These are phyloP conservation scores for Penicillium tannophilum DNA, from an alignment of 495 filamentous ascomycete genomes.

Conservation along the genomic window DNA sequence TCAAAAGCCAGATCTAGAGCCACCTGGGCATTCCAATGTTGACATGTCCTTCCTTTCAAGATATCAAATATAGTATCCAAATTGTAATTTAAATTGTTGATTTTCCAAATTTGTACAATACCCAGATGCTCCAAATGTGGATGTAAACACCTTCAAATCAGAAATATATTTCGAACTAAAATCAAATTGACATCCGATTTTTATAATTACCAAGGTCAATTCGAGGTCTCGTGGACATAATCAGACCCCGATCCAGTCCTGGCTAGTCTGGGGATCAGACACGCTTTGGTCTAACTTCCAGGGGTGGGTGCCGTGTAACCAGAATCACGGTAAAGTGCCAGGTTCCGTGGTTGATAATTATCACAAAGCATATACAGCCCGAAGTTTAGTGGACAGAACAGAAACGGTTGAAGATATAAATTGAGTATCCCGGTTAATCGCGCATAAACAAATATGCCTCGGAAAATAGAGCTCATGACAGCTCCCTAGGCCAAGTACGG, in stretches of 20 bases:
- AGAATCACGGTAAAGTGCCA: not conserved
- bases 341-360: not conserved
- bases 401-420: too few species aligned
- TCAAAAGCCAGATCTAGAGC: not conserved
- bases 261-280: conserved; percentile 6
- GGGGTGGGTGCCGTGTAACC: conserved; percentile 15
- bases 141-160: too few species aligned
- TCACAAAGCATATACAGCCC: not conserved
- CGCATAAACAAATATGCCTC: not conserved
- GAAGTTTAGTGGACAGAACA: too few species aligned
- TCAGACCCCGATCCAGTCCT: conserved; percentile 1
- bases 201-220: not conserved
- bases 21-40: too few species aligned
- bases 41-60: not conserved
- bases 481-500: not conserved
- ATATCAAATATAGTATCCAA: too few species aligned
- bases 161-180: not conserved
- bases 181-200: not conserved
- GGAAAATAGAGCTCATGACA: not conserved
- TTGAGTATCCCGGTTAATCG: too few species aligned
- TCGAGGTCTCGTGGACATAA: not conserved
- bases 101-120: too few species aligned
- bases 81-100: too few species aligned
- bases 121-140: too few species aligned
- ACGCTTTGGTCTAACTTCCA: conserved; percentile 8